Base-by-base conservation (phyloP, 129 eudicot species). In the Solidago caesia region DNA sequence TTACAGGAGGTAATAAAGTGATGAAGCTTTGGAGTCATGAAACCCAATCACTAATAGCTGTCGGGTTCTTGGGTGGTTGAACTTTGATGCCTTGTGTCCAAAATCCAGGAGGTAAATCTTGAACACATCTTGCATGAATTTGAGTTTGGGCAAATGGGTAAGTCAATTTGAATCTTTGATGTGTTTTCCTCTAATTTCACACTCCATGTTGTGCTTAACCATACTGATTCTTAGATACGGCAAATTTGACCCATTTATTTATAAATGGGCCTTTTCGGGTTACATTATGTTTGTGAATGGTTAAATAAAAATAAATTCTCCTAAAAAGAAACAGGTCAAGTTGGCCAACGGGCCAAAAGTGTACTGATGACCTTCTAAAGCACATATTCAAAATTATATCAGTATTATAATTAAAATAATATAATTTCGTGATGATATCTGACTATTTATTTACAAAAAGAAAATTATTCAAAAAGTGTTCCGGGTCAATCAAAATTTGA, bases 1-100 rank as follows among this genome's bases (percentile, higher is more conserved):
- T 82, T 73, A 67, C 80, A 82, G 83, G 79, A 72, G 27, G 16
- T 39, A 60, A 60, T 72, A 8, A 39, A 52, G 25, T 52, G 66
- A 70, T 49, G 33, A 57, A 61, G 70, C 14, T 42, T 46, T 33
- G 71, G 70, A 71, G 27, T 53, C 64, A 62, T 42, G 70, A 52
- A 77, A 70, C n/a, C 52, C 7, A 41, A 74, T 41, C 62, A n/a
- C 16, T 12, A 39, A 62, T 12, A 26, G 67, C 45, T 62, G 44
- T 33, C n/a, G 43, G 29, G 5, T 62, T 62, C 67, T 62, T 5
- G 15, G 21, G 67, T 62, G 25, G 68, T 41, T 64, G 48, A 63
- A 64, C 48, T 64, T 13, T 39, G 45, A 11, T 64, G 10, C 68
- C 48, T 11, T 64, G 46, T 63, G 12, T 15, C 12, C 1, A 4